Conservation (phyloP, 2,329 filamentous ascomycete species). For the Mycosphaerella sp. region DNA sequence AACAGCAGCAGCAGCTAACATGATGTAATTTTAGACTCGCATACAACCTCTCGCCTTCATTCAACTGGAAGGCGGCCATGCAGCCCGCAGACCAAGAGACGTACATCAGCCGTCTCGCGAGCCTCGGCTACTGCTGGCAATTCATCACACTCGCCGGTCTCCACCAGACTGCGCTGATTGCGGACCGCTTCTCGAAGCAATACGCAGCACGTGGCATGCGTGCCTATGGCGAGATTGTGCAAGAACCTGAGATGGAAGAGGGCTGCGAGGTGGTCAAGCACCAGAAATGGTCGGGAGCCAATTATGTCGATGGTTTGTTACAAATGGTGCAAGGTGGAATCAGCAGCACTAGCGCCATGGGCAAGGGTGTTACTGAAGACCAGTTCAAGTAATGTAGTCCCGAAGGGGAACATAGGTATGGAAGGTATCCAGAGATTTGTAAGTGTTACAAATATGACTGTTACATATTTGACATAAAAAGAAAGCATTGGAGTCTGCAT, state of each 20-base stretch:
- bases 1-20: conserved; percentile 12
- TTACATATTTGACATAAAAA: no score
- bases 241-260: conserved; percentile 91
- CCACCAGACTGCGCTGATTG: conserved; percentile 90
- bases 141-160: conserved; percentile 99
- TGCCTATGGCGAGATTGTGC: conserved; percentile 92
- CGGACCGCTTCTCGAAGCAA: conserved; percentile 77
- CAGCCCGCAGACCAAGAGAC: conserved; percentile 86
- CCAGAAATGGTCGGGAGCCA: conserved; percentile 97
- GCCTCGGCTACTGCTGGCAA: conserved; percentile 97
- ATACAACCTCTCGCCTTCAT: conserved; percentile 96
- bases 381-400: conserved; percentile 58
- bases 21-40: conserved; percentile 57
- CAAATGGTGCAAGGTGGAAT: conserved; percentile 97
- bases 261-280: conserved; percentile 94
- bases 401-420: no score
- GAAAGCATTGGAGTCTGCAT: no score
- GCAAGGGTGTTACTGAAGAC: conserved; percentile 94
- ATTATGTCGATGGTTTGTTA: conserved; percentile 87
- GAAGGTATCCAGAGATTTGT: no score
- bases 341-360: conserved; percentile 90
- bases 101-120: conserved; percentile 83
- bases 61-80: conserved; percentile 99
- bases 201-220: conserved; percentile 73
- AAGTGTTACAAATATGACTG: no score